phyloP scores from a whole-genome alignment of 768 basidiomycete genomes.

The Lactifluus subvellereus region DNA sequence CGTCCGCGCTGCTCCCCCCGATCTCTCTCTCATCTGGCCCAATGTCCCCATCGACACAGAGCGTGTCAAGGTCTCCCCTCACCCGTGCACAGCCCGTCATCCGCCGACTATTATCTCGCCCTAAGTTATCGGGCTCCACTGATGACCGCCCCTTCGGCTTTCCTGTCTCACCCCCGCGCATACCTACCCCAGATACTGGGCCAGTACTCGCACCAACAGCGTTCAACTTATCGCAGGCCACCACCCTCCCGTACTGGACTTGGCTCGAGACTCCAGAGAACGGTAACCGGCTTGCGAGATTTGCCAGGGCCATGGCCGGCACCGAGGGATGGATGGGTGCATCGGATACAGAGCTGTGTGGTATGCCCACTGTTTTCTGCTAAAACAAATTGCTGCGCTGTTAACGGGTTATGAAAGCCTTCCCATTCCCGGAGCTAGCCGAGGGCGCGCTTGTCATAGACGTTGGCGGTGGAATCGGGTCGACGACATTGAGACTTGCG shows the following conservation, averaged over 20 bases:
- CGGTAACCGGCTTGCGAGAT: constrained; percentile 49
- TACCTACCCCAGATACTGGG: constrained; percentile 23
- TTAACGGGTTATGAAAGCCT: constrained; percentile 36
- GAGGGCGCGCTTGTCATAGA: constrained; percentile 53
- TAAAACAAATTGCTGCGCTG: constrained; percentile 3
- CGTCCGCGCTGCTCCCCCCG: constrained; percentile 9
- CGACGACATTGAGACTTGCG: constrained; percentile 40
- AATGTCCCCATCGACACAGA: constrained; percentile 7
- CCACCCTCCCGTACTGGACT: constrained; percentile 48
- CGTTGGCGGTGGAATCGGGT: constrained; percentile 67
- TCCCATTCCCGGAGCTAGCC: constrained; percentile 50
- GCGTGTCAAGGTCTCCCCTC: constrained; percentile 14
- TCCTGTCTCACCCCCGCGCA: not conserved
- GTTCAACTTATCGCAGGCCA: constrained; percentile 67
- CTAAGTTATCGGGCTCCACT: constrained; percentile 13
- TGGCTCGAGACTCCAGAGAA: constrained; percentile 63
- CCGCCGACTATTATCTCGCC: constrained; percentile 21
- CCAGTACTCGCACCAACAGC: constrained; percentile 44
- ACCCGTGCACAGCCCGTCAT: constrained; percentile 19
- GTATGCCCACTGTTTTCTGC: constrained; percentile 16
- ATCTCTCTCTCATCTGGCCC: constrained; percentile 4
- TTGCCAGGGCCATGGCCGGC: constrained; percentile 72
- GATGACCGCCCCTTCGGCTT: constrained; percentile 7
- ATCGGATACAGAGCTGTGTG: constrained; percentile 34
- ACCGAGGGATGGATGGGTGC: constrained; percentile 63